Evolutionary conservation across 257 asterid species (phyloP).

Genomic region (Plantago major): DNA sequence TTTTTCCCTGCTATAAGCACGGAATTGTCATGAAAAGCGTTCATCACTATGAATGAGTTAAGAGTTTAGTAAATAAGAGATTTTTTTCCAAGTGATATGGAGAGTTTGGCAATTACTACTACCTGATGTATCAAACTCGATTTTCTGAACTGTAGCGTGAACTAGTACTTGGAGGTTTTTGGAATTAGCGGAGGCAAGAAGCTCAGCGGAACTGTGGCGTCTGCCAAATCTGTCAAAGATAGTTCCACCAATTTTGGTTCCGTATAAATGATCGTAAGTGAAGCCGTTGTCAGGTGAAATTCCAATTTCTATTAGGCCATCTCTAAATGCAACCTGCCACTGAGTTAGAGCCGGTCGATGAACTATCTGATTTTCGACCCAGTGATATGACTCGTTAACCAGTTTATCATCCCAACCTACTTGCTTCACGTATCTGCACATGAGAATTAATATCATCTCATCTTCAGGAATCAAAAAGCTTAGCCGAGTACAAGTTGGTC

Average conservation of each 20-base stretch:
- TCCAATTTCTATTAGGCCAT: slow-evolving; percentile 74
- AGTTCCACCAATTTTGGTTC: slow-evolving; percentile 97
- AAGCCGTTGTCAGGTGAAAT: slow-evolving; percentile 92
- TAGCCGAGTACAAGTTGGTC: too few species aligned
- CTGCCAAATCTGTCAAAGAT: slow-evolving; percentile 76
- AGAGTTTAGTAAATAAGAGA: too few species aligned
- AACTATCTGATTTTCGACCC: slow-evolving; percentile 94
- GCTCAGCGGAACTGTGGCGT: slow-evolving; percentile 94
- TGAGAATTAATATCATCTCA: slow-evolving; percentile 14
- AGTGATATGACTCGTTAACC: slow-evolving; percentile 80
- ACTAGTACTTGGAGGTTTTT: slow-evolving; percentile 59
- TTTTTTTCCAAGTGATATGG: too few species aligned
- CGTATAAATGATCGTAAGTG: slow-evolving; percentile 84
- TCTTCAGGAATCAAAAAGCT: too few species aligned
- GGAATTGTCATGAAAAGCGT: too few species aligned
- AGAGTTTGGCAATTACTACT: background rate
- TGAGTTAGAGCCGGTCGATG: slow-evolving; percentile 65
- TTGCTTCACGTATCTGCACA: slow-evolving; percentile 51
- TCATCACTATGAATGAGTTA: too few species aligned
- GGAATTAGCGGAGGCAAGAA: slow-evolving; percentile 69
- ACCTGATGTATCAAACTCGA: slow-evolving; percentile 68
- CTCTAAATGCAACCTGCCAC: slow-evolving; percentile 75
- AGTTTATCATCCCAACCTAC: slow-evolving; percentile 84
- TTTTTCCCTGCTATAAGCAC: slow-evolving; percentile 36
- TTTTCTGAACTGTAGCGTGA: slow-evolving; percentile 70